These are phyloP conservation scores for Magnolia officinalis DNA, from an alignment of 164 flowering plant genomes.

Conservation along the genomic window DNA sequence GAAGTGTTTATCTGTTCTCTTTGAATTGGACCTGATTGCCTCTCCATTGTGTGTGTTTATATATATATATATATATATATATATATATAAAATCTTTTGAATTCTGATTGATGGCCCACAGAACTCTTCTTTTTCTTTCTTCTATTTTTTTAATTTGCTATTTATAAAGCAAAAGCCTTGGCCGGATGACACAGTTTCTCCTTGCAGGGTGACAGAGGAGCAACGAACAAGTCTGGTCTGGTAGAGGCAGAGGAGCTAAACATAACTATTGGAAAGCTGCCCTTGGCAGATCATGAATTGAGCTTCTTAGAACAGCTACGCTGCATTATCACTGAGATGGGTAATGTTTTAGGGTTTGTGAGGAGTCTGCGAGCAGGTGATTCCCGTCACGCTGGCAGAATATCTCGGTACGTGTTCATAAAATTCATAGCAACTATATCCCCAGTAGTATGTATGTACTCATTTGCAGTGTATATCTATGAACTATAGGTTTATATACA, in stretches of 20 bases:
- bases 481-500: conserved; percentile 15
- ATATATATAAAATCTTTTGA: background rate
- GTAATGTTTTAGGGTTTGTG: conserved; percentile 26
- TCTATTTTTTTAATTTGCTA: background rate
- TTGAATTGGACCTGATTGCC: too few species aligned
- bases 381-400: conserved; percentile 14
- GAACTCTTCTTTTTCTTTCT: too few species aligned
- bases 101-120: background rate
- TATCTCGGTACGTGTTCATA: conserved; percentile 18
- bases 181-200: background rate
- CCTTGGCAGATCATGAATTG: conserved; percentile 15
- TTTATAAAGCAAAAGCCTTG: background rate
- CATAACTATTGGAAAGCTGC: conserved; percentile 10
- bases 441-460: background rate
- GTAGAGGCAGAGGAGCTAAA: conserved; percentile 13
- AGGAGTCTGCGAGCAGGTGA: conserved; percentile 22
- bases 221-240: conserved; percentile 6
- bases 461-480: background rate
- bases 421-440: background rate
- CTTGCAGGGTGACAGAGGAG: conserved; percentile 14
- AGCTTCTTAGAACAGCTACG: conserved; percentile 17
- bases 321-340: conserved; percentile 20
- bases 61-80: too few species aligned
- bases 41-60: too few species aligned
- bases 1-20: too few species aligned